A percentile compares a stretch with the other conserved stretches of the same genome.
Conservation (phyloP, 2,329 filamentous ascomycete species). For the Emericellopsis cladophorae region DNA sequence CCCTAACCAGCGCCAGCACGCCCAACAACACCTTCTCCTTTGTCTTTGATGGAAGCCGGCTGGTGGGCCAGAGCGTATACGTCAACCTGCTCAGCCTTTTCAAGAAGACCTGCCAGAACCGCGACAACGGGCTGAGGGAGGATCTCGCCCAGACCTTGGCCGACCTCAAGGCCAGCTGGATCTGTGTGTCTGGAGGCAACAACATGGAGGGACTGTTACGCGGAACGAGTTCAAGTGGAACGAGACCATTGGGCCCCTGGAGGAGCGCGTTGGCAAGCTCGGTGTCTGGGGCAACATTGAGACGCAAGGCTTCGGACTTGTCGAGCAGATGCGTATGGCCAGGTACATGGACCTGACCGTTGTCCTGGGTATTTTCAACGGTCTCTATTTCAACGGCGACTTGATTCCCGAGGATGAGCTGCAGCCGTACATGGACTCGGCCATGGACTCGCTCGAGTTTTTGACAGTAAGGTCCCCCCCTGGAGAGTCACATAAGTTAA, state of each 20-base stretch:
- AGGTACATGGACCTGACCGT: background rate
- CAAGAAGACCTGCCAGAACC: conserved; percentile 1
- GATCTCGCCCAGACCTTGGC: conserved; percentile 1
- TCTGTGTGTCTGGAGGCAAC: conserved; percentile 2
- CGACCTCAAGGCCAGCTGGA: conserved; percentile 1
- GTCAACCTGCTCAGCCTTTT: conserved; percentile 3
- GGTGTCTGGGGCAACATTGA: conserved; percentile 27
- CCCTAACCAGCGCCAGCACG: too few species aligned
- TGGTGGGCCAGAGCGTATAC: background rate
- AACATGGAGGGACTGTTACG: conserved; percentile 1
- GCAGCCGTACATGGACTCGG: conserved; percentile 30
- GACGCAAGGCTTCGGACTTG: conserved; percentile 35
- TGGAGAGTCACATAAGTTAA: background rate
- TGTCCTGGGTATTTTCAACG: background rate
- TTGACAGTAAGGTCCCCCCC: conserved; percentile 13
- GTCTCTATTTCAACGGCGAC: conserved; percentile 17
- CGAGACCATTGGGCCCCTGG: conserved; percentile 23
- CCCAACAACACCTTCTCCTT: too few species aligned
- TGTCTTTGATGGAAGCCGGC: background rate
- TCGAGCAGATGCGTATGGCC: conserved; percentile 30
- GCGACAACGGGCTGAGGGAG: conserved; percentile 1
- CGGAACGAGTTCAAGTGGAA: conserved; percentile 18
- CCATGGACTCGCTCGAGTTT: conserved; percentile 38
- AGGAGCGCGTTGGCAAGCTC: conserved; percentile 16
- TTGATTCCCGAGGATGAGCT: conserved; percentile 27